These are phyloP conservation scores for Protomyces gravidus DNA, from an alignment of 1,139 yeast species.

Conservation along the genomic window DNA sequence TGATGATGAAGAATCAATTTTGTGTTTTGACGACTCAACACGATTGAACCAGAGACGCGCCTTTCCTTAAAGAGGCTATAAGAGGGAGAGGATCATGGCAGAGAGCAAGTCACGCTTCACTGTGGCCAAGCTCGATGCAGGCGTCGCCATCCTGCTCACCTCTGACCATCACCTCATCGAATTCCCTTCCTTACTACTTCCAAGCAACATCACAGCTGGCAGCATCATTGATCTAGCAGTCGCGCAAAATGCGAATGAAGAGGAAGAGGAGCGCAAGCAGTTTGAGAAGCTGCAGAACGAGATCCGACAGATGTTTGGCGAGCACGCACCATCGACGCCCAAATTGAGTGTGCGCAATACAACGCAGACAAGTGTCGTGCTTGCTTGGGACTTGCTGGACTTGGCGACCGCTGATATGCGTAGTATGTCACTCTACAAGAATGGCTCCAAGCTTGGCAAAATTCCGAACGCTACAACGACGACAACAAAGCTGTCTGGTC, in stretches of 20 bases:
- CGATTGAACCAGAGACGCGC: too few relatives aligned
- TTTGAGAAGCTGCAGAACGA: constrained; percentile 69
- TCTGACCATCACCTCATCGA: constrained; percentile 92
- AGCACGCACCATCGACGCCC: constrained; percentile 67
- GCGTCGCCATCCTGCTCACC: constrained; percentile 82
- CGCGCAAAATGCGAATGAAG: constrained; percentile 71
- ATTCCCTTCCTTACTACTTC: constrained; percentile 87
- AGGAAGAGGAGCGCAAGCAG: constrained; percentile 53
- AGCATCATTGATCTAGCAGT: constrained; percentile 85
- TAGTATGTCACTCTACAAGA: constrained; percentile 72
- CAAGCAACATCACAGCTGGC: constrained; percentile 88
- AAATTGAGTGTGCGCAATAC: constrained; percentile 66
- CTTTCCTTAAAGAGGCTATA: too few relatives aligned
- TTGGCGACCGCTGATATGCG: constrained; percentile 79
- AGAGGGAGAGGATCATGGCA: constrained; percentile 4
- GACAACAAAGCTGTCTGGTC: constrained; percentile 83
- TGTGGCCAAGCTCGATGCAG: constrained; percentile 93
- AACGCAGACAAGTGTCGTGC: constrained; percentile 90
- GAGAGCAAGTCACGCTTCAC: constrained; percentile 47
- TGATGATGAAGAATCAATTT: too few relatives aligned
- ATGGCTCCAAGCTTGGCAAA: constrained; percentile 71
- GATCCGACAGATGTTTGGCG: constrained; percentile 69
- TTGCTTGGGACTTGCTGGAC: constrained; percentile 86
- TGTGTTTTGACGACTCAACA: too few relatives aligned
- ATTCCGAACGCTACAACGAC: constrained; percentile 82